Base-by-base conservation (phyloP, 2,329 filamentous ascomycete genomes). In the Cercospora zeae-maydis region DNA sequence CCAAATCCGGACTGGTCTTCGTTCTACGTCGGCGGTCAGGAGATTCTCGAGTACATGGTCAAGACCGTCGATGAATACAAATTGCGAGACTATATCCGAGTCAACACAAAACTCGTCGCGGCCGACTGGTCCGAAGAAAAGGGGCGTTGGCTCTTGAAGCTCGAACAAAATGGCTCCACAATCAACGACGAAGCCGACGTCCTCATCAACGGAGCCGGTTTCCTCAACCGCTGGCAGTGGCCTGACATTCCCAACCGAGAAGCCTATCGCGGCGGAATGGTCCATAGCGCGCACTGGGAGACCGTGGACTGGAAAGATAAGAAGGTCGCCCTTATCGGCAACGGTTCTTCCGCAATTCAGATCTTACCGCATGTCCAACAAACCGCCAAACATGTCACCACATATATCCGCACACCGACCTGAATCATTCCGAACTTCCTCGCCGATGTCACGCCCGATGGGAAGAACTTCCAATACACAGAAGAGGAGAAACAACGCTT, bases 141-240 rank as follows among this genome's bases (percentile, higher is more conserved):
- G 2, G 81, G 80, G 2, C 74, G 80, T 63, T 84, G 82, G 82
- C 77, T 75, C 6, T 77, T 84, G n/a, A 80, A 77, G 24, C 70
- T 83, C 30, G 64, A 45, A 60, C 69, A 68, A 11, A 16, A 42
- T 19, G 73, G 64, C 65, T 71, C 73, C 70, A 19, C 69, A 65
- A 8, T 65, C 73, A 7, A 74, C 81, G 63, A 77, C 67, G 8
- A 71, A 69, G 27, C 56, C 72, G 73, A 81, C 59, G 54, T 81
- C 4, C 66, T 81, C 1, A 68, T 82, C 1, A 76, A 81, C 58
- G 78, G 77, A 3, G 76, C 77, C 1, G 79, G 80, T 3, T 75
- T 80, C 8, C 58, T 80, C 54, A 68, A 68, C 36, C 61, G 60
- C 37, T 67, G 64, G 59, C 60, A 67, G 19, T 75, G 70, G 71